A percentile compares a stretch with the other conserved stretches of the same genome.
Conservation (phyloP, 768 basidiomycete species). For the Lactarius hatsudake region DNA sequence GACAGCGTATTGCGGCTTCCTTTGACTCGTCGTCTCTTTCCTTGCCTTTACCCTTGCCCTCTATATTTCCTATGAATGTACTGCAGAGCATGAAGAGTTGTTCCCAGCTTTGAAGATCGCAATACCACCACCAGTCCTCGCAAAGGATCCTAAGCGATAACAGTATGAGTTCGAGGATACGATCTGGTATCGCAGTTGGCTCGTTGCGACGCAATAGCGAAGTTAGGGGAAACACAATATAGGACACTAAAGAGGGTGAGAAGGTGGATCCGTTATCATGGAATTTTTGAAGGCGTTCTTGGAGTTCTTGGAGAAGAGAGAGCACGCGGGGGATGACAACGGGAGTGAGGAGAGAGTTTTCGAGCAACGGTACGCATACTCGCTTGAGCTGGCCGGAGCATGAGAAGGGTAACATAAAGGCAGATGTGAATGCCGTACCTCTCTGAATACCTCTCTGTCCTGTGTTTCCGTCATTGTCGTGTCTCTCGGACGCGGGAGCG, state of each 20-base stretch:
- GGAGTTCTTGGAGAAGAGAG: slow-evolving; percentile 53
- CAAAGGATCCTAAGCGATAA: slow-evolving; percentile 55
- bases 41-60: slow-evolving; percentile 64
- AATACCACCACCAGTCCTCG: slow-evolving; percentile 82
- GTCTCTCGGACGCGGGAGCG: neutral
- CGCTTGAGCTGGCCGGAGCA: slow-evolving; percentile 49
- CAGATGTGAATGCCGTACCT: slow-evolving; percentile 11
- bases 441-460: slow-evolving; percentile 16
- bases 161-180: slow-evolving; percentile 73
- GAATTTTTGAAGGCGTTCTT: slow-evolving; percentile 45
- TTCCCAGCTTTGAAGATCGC: slow-evolving; percentile 72
- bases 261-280: slow-evolving; percentile 41
- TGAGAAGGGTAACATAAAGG: neutral
- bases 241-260: slow-evolving; percentile 65
- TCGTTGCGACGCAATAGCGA: slow-evolving; percentile 77
- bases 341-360: slow-evolving; percentile 60
- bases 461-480: slow-evolving; percentile 18
- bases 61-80: slow-evolving; percentile 61
- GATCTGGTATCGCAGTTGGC: slow-evolving; percentile 68
- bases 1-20: slow-evolving; percentile 65
- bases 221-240: slow-evolving; percentile 85
- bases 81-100: slow-evolving; percentile 79
- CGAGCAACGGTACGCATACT: slow-evolving; percentile 79
- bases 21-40: slow-evolving; percentile 80
- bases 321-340: slow-evolving; percentile 46